Conservation (phyloP, 805 yeast genomes). For the Spathaspora arborariae region DNA sequence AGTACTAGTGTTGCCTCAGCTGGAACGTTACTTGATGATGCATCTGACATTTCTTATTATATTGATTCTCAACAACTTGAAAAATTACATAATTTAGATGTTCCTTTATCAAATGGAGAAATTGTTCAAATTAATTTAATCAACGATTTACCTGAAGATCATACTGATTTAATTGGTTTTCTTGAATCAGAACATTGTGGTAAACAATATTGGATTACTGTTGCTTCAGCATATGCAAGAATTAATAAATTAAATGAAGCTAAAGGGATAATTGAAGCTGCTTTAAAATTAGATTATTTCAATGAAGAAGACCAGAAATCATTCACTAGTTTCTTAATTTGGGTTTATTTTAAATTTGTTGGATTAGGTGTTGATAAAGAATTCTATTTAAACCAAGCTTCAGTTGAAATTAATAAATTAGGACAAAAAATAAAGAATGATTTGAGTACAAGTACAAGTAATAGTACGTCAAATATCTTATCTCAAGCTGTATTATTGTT, state of each 20-base stretch:
- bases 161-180: conserved; percentile 73
- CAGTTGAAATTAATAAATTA: conserved; percentile 17
- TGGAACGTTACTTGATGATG: conserved; percentile 16
- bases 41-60: conserved; percentile 30
- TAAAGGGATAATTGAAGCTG: conserved; percentile 56
- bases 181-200: conserved; percentile 78
- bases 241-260: conserved; percentile 60
- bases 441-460: conserved; percentile 3
- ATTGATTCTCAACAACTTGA: conserved; percentile 29
- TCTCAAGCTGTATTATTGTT: conserved; percentile 66
- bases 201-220: conserved; percentile 76
- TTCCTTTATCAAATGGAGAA: conserved; percentile 67
- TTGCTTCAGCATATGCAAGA: conserved; percentile 77
- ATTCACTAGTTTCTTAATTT: conserved; percentile 61
- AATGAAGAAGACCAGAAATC: conserved; percentile 42
- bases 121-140: conserved; percentile 80
- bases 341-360: conserved; percentile 58
- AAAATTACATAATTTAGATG: conserved; percentile 42
- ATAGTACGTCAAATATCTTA: conserved; percentile 30
- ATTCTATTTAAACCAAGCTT: conserved; percentile 21
- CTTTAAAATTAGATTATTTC: conserved; percentile 42
- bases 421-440: conserved; percentile 9
- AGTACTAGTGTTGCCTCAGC: too few relatives aligned
- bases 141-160: conserved; percentile 81
- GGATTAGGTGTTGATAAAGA: conserved; percentile 23